These are phyloP conservation scores for Colletotrichum godetiae DNA, from an alignment of 2,329 filamentous ascomycete genomes.

Conservation along the genomic window DNA sequence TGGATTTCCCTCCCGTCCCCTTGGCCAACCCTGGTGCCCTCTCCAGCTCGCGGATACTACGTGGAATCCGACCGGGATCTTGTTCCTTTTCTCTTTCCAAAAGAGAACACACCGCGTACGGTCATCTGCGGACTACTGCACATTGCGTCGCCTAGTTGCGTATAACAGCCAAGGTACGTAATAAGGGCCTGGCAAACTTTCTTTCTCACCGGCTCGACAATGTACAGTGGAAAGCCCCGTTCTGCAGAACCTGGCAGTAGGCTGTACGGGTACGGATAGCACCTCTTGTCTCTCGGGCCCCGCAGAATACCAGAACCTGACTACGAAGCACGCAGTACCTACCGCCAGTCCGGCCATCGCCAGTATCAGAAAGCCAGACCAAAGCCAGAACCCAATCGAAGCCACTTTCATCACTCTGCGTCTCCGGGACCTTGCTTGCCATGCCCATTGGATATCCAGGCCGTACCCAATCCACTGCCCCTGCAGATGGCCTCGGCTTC, in stretches of 20 bases:
- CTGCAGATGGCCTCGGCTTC: slow-evolving; percentile 31
- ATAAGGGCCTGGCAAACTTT: slow-evolving; percentile 11
- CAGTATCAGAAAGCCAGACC: neutral
- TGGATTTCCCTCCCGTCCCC: slow-evolving; percentile 18
- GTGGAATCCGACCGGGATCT: slow-evolving; percentile 4
- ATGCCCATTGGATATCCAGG: neutral
- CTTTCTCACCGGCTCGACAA: slow-evolving; percentile 8
- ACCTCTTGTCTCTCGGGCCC: neutral
- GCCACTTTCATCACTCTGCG: neutral
- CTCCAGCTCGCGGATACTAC: neutral
- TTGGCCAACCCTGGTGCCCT: neutral
- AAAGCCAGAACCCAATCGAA: slow-evolving; percentile 1
- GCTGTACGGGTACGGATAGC: no score
- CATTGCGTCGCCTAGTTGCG: neutral
- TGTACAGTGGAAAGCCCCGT: neutral
- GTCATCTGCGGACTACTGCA: neutral
- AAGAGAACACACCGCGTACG: neutral
- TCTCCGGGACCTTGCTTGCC: neutral
- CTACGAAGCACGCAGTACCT: no score
- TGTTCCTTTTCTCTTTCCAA: neutral
- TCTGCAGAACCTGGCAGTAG: slow-evolving; percentile 14
- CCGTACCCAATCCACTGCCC: slow-evolving; percentile 4
- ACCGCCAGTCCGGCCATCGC: neutral
- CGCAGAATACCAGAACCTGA: neutral
- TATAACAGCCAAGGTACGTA: slow-evolving; percentile 1